Evolutionary conservation across 2,329 filamentous ascomycete genomes (phyloP), one percentile per base, ranked within the genome.

Genomic region (Calonectria pteridis): DNA sequence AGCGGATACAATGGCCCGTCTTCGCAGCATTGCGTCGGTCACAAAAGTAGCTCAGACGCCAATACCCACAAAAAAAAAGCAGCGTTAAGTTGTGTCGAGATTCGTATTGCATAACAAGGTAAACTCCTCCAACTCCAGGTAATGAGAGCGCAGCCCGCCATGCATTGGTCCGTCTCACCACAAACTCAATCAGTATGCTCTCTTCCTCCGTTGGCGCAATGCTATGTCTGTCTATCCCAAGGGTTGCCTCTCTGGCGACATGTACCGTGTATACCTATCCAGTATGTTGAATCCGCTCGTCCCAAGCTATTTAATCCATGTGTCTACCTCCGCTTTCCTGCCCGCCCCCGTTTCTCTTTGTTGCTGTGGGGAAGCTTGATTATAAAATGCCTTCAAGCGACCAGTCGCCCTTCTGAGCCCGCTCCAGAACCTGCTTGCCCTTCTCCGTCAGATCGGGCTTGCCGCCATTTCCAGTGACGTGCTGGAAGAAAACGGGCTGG

Each of bases 401-500:
- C 89, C 89, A 91, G 28, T 90, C 87, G 43, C 84, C 86, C 79
- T 87, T 86, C 77, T 91, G 89, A 13, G 89, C 88, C 50, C 87
- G 84, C 73, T 88, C 86, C 4, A 91, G 85, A 9, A 90, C 86
- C 78, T 85, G 81, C 6, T 82, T 85, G 26, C 89, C 89, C 83
- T 89, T 90, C 3, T 89, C 88, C 6, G 88, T 90, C 75, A 91
- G 85, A 50, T 89, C 87, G 1, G 89, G 89, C 81, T 88, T 88
- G 70, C 89, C 89, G 63, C 87, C 87, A 73, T 90, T 91, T 78
- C 89, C 89, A 13, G 87, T 88, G 68, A 86, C 85, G 80, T 91
- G 88, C 78, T 87, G 92, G 85, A 99, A 99, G 86, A 98, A 99
- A 53, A 95, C 89, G n/a, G 97, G 97, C 77, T 93, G 88, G 92